Base-by-base conservation (phyloP, 1,284 basidiomycete genomes). In the Xanthoconium separans region DNA sequence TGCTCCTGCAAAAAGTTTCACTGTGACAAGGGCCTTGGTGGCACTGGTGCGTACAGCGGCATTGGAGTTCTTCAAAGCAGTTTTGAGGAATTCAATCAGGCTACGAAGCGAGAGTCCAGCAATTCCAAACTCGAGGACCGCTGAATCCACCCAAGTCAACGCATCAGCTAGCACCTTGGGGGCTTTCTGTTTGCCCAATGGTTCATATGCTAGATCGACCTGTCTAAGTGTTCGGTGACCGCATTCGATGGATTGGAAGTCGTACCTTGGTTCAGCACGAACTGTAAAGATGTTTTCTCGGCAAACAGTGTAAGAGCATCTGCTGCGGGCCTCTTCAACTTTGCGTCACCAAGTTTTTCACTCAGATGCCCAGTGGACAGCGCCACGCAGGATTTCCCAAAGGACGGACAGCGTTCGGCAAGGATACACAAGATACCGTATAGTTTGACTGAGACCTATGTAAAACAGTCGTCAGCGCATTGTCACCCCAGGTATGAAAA, bases 111-210 rank as follows among this genome's bases (percentile, higher is more conserved):
- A 86, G 16, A 99, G 70, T 10, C 95, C 96, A 16, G 83, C 80
- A 51, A 94, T 90, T 30, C 97, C 97, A 69, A 99, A 99, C 54
- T 98, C 97, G n/a, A 79, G 80, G 29, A 99, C 73, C 12, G 90
- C 87, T 53, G 86, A 82, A 57, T 96, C 94, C 54, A 98, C 83
- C 94, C 96, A 99, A 20, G 80, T 74, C 44, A 98, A 72, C 1
- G 95, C 89, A 69, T 99, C 97, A 0, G 95, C 95, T 37, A 98
- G 82, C 29, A 95, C 93, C 73, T 99, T 99, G 0, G 96, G 96
- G 0, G 97, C 97, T 70, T 99, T 99, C 69, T 94, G 93, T 71
- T 95, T 97, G 15, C 84, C 82, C 63, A 98, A 75, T 0, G 95
- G 85, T 22, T 97, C 95, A 67, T 96, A 98, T 0, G 86, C 95